Conservation (phyloP, 768 basidiomycete species). For the Tricholoma sp. region DNA sequence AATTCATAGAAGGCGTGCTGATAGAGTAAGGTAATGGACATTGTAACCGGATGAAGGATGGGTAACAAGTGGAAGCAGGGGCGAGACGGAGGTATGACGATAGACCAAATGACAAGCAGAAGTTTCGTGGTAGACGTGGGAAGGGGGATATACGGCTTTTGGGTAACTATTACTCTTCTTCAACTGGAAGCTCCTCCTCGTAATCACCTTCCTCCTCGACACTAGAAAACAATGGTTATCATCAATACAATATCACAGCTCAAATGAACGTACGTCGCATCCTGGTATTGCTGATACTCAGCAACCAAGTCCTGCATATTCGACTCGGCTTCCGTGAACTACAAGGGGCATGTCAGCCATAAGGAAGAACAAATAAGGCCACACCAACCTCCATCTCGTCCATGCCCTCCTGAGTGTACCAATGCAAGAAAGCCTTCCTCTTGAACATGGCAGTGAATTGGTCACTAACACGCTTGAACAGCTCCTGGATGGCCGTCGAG, state of each 20-base stretch:
- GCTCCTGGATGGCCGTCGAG: slow-evolving; percentile 94
- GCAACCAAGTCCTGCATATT: slow-evolving; percentile 99
- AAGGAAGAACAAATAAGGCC: not conserved
- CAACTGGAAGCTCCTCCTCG: slow-evolving; percentile 67
- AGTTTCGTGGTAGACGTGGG: slow-evolving; percentile 12
- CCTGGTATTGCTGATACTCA: slow-evolving; percentile 96
- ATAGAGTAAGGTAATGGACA: slow-evolving; percentile 30
- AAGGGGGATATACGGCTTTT: slow-evolving; percentile 13
- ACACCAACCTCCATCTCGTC: slow-evolving; percentile 84
- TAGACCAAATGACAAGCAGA: slow-evolving; percentile 5
- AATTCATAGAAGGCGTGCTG: slow-evolving; percentile 33
- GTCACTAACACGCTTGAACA: slow-evolving; percentile 98
- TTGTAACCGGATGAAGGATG: slow-evolving; percentile 2
- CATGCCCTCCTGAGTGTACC: slow-evolving; percentile 99
- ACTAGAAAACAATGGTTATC: slow-evolving; percentile 31
- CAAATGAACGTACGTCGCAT: slow-evolving; percentile 68
- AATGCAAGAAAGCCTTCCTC: slow-evolving; percentile 97
- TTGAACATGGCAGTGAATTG: slow-evolving; percentile 99
- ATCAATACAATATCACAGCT: not conserved
- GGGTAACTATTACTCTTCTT: slow-evolving; percentile 47
- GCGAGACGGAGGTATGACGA: not conserved
- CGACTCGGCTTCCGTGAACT: slow-evolving; percentile 97
- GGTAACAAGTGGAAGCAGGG: slow-evolving; percentile 2
- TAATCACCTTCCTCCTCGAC: slow-evolving; percentile 87
- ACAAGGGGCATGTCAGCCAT: slow-evolving; percentile 8